Evolutionary conservation across 2,329 filamentous ascomycete genomes (phyloP).

Genomic region (Harringtonia lauricola): DNA sequence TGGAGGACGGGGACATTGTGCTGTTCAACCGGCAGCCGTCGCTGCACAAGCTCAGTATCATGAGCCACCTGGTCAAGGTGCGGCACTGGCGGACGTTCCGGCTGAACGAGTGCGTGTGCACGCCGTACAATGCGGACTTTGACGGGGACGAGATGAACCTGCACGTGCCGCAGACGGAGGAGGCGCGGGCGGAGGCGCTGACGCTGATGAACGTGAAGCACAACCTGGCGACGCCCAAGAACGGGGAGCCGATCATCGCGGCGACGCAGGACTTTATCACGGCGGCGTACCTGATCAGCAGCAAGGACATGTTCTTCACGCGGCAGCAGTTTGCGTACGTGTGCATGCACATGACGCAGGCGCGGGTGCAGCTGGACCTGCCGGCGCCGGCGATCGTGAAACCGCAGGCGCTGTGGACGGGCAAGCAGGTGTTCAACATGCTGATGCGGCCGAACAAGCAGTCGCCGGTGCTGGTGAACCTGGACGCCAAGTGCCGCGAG

Average conservation of each 20-base stretch:
- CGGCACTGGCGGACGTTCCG: slow-evolving; percentile 93
- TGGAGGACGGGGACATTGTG: slow-evolving; percentile 91
- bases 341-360: slow-evolving; percentile 79
- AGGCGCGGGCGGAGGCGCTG: slow-evolving; percentile 88
- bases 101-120: slow-evolving; percentile 95
- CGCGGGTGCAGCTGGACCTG: slow-evolving; percentile 65
- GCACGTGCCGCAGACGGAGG: slow-evolving; percentile 95
- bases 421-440: slow-evolving; percentile 87
- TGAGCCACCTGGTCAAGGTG: slow-evolving; percentile 88
- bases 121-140: slow-evolving; percentile 97
- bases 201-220: slow-evolving; percentile 97
- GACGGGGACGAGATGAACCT: slow-evolving; percentile 99
- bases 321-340: slow-evolving; percentile 80
- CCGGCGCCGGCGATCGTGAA: slow-evolving; percentile 81
- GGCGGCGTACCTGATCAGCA: slow-evolving; percentile 79
- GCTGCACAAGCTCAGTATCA: slow-evolving; percentile 96
- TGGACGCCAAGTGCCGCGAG: slow-evolving; percentile 84
- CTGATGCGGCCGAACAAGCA: slow-evolving; percentile 72
- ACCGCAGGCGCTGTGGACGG: slow-evolving; percentile 81
- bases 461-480: slow-evolving; percentile 75
- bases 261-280: slow-evolving; percentile 99
- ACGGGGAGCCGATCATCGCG: slow-evolving; percentile 94
- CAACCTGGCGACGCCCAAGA: slow-evolving; percentile 91
- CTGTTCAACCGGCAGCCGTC: slow-evolving; percentile 98
- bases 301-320: slow-evolving; percentile 88